Evolutionary conservation across 2,329 filamentous ascomycete genomes (phyloP).

Genomic region (Fusarium mangiferae): DNA sequence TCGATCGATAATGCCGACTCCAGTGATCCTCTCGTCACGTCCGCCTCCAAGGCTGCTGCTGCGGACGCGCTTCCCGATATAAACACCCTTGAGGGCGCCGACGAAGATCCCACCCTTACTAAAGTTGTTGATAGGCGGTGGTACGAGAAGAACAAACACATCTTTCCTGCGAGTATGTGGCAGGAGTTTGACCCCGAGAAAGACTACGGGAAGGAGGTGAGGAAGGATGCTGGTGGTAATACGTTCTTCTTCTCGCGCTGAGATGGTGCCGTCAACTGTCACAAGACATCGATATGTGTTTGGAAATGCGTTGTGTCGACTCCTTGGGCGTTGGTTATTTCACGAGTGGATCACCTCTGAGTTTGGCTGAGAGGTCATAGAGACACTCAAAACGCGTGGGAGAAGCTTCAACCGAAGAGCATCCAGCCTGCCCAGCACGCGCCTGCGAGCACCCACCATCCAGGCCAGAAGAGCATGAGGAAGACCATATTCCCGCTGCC

Average conservation of each 20-base stretch:
- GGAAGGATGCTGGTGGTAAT: conserved; percentile 89
- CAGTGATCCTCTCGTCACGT: conserved; percentile 41
- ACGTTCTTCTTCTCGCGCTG: conserved; percentile 82
- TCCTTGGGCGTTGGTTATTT: conserved; percentile 10
- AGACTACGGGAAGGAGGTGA: conserved; percentile 80
- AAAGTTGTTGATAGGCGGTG: conserved; percentile 96
- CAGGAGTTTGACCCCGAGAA: conserved; percentile 92
- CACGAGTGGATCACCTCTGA: conserved; percentile 17
- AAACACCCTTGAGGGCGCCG: conserved; percentile 75
- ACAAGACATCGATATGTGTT: neutral
- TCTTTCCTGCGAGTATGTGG: conserved; percentile 96
- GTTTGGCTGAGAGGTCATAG: conserved; percentile 14
- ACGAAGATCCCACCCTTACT: conserved; percentile 82
- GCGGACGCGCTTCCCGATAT: conserved; percentile 57
- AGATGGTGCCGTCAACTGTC: conserved; percentile 22
- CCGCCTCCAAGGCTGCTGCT: conserved; percentile 52
- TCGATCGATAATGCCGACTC: conserved; percentile 30
- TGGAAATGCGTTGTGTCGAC: conserved; percentile 1
- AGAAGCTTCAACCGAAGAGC: conserved; percentile 47
- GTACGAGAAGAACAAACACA: conserved; percentile 99
- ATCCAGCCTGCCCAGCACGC: conserved; percentile 49
- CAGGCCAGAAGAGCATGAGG: conserved; percentile 66
- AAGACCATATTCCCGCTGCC: conserved; percentile 61
- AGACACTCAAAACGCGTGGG: conserved; percentile 4
- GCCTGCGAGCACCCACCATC: conserved; percentile 61